Base-by-base conservation (phyloP, 1,139 yeast species). In the Neolecta irregularis region DNA sequence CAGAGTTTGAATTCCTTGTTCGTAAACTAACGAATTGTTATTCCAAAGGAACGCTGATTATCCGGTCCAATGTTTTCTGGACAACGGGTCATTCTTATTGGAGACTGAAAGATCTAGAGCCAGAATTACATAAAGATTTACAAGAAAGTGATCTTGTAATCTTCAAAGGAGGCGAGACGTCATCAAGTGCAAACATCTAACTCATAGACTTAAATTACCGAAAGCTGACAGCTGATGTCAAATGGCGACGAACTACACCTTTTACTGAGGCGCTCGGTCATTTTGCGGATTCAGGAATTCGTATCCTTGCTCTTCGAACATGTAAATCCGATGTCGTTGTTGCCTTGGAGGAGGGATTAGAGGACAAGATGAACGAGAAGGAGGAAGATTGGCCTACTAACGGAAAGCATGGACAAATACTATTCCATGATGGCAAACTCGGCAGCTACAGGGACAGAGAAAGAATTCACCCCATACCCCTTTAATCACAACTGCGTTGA, bases 241-340 rank as follows among this genome's bases (percentile, higher is more conserved):
- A 24, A 48, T 88, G 99, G 99, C 73, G 73, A 12, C 68, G 75
- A 39, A 71, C 85, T 2, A 80, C 93, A 0, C 65, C 81, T 1
- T 88, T 85, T 58, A 47, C 47, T 5, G 55, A 59, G 0, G 88
- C 94, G 2, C 67, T 85, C 44, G 80, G 78, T 39, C 69, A 71
- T 8, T 64, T 85, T 47, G 75, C 77, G 1, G 61, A 69, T 2
- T 19, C 36, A 12, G 74, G 74, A 6, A 61, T 88, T 38, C 73
- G 72, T 11, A 50, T 80, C 17, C 60, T 81, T 44, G 68, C 92
- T 21, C 64, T 88, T 49, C 71, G 99, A 61, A 88, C 98, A 2
- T 75, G 93, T 56, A 88, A 88, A 57, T 95, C 96, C 1, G 98
- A 91, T 53, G 96, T 85, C n/a, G n/a, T n/a, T n/a, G n/a, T n/a